phyloP scores from a whole-genome alignment of 2,329 filamentous ascomycete species.

The Thelonectria discophora region DNA sequence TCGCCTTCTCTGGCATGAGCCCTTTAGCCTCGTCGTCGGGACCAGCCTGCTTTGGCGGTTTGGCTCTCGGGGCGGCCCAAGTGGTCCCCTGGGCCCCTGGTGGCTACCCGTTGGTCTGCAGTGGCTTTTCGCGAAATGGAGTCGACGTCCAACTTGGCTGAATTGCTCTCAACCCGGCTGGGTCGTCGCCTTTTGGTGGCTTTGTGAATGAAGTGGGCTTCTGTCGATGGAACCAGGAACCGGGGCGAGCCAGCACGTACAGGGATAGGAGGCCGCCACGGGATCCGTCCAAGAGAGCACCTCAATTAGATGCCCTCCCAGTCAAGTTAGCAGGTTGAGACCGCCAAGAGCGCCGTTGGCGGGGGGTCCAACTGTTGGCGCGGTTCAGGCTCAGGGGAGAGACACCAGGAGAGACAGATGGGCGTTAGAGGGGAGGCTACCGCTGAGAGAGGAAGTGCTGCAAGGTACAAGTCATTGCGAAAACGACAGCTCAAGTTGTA shows the following conservation, averaged over 20 bases:
- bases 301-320: not conserved
- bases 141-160: no score
- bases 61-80: no score
- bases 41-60: slow-evolving; percentile 1
- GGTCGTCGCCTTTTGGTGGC: no score
- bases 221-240: not conserved
- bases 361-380: slow-evolving; percentile 7
- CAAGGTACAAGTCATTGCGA: not conserved
- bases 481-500: not conserved
- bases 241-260: slow-evolving; percentile 3
- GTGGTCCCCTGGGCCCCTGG: slow-evolving; percentile 10
- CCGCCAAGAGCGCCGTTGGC: slow-evolving; percentile 16
- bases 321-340: slow-evolving; percentile 10
- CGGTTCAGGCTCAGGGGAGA: slow-evolving; percentile 21
- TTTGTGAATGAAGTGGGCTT: slow-evolving; percentile 7
- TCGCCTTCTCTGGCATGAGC: slow-evolving; percentile 5
- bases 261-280: slow-evolving; percentile 10
- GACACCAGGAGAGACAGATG: slow-evolving; percentile 1
- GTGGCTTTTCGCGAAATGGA: slow-evolving; percentile 6
- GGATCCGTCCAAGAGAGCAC: slow-evolving; percentile 2
- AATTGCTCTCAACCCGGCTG: no score
- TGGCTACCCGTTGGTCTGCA: slow-evolving; percentile 13
- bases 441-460: not conserved
- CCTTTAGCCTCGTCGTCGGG: slow-evolving; percentile 13
- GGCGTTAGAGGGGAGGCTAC: not conserved